Conservation (phyloP, 768 basidiomycete species). For the Udeniomyces megalosporus region DNA sequence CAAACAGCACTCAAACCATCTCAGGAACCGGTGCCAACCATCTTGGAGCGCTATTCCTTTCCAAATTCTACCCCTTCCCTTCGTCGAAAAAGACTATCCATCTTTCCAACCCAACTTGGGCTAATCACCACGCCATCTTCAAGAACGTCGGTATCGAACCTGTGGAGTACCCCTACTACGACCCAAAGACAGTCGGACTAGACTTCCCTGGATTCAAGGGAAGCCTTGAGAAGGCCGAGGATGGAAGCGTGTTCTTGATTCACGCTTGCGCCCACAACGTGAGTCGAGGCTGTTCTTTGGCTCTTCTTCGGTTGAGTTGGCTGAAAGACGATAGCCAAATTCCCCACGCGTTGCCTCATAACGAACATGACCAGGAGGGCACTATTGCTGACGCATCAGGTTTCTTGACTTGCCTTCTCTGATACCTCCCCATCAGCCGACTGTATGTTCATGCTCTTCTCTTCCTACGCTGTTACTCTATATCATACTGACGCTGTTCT, state of each 20-base stretch:
- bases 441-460: neutral
- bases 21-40: conserved; percentile 95
- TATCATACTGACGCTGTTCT: neutral
- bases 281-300: neutral
- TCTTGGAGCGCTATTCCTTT: conserved; percentile 72
- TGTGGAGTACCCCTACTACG: conserved; percentile 82
- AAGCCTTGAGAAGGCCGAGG: conserved; percentile 46
- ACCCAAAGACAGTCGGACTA: conserved; percentile 72
- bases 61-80: conserved; percentile 48
- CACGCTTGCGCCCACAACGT: conserved; percentile 87
- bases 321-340: no score
- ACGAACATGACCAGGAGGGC: no score
- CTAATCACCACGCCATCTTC: conserved; percentile 79
- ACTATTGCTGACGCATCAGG: no score
- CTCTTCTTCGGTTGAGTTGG: neutral
- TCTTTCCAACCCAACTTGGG: conserved; percentile 91
- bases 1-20: conserved; percentile 59
- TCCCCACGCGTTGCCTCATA: no score
- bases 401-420: neutral
- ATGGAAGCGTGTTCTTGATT: conserved; percentile 68
- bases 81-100: conserved; percentile 54
- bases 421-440: neutral
- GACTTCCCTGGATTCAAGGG: conserved; percentile 50
- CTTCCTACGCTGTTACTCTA: neutral
- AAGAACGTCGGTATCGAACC: conserved; percentile 78